Evolutionary conservation across 2,329 filamentous ascomycete species (phyloP).

Genomic region (Chaetomium strumarium): DNA sequence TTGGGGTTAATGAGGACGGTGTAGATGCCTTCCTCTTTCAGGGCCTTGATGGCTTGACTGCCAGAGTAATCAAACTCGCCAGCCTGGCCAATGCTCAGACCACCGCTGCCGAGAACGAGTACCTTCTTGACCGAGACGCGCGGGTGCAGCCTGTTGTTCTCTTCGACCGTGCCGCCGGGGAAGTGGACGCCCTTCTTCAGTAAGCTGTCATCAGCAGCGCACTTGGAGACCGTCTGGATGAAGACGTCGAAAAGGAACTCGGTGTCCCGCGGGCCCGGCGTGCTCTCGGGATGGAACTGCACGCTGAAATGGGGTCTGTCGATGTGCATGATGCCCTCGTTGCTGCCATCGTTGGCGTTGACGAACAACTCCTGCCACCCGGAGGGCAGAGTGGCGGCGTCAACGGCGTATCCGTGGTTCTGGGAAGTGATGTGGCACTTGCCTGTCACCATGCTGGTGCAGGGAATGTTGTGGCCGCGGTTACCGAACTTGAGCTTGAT

Average conservation of each 20-base stretch:
- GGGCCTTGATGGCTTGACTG: conserved; percentile 94
- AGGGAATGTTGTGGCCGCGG: conserved; percentile 96
- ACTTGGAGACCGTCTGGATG: conserved; percentile 73
- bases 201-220: conserved; percentile 58
- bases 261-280: conserved; percentile 88
- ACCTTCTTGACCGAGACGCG: conserved; percentile 88
- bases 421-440: conserved; percentile 99
- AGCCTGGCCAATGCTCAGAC: conserved; percentile 93
- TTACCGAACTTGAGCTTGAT: conserved; percentile 99
- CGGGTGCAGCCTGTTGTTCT: conserved; percentile 71
- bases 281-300: conserved; percentile 98
- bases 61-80: conserved; percentile 99
- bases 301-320: conserved; percentile 93
- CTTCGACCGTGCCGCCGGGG: conserved; percentile 74
- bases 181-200: conserved; percentile 74
- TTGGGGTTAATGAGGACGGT: conserved; percentile 98
- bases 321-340: conserved; percentile 90
- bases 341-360: conserved; percentile 96
- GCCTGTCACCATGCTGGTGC: conserved; percentile 90
- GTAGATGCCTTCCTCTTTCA: conserved; percentile 98
- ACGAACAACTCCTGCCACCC: conserved; percentile 94
- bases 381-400: conserved; percentile 65
- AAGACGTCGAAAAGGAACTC: conserved; percentile 98
- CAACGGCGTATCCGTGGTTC: conserved; percentile 95
- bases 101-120: conserved; percentile 86